These are phyloP conservation scores for Saturnispora dispora DNA, from an alignment of 805 yeast species.

Conservation along the genomic window DNA sequence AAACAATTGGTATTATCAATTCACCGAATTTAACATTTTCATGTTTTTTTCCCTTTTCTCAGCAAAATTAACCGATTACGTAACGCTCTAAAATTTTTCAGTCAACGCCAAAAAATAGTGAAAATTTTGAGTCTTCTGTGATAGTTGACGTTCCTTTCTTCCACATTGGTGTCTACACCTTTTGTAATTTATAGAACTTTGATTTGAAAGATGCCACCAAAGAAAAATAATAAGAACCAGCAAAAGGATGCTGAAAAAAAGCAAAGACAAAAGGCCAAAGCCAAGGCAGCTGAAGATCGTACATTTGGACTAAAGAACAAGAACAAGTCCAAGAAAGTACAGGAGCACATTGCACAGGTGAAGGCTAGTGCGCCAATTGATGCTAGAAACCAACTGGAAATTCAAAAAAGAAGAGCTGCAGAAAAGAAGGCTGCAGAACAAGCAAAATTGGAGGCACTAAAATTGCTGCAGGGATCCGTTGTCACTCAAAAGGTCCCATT, in stretches of 20 bases:
- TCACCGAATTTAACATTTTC: background rate
- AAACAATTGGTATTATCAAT: background rate
- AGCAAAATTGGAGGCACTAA: conserved; percentile 81
- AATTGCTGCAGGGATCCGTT: conserved; percentile 55
- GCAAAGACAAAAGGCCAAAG: conserved; percentile 49
- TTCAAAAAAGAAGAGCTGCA: conserved; percentile 64
- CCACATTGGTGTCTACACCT: background rate
- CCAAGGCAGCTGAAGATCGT: conserved; percentile 67
- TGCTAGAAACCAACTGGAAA: conserved; percentile 36
- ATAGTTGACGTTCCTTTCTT: background rate
- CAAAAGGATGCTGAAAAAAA: conserved; percentile 53
- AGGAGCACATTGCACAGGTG: conserved; percentile 58
- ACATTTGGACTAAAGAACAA: conserved; percentile 95
- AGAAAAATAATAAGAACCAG: conserved; percentile 42
- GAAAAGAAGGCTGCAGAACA: conserved; percentile 86
- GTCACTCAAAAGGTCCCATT: conserved; percentile 82
- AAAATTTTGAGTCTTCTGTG: background rate
- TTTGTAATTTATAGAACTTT: background rate
- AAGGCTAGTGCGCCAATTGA: conserved; percentile 46
- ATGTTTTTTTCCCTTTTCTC: background rate
- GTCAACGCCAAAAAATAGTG: background rate
- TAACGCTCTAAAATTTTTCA: background rate
- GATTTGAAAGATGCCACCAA: conserved; percentile 32
- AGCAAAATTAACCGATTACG: background rate
- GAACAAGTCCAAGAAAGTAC: conserved; percentile 88